Evolutionary conservation across 2,329 filamentous ascomycete genomes (phyloP).

Genomic region (Penicillium frequentans): DNA sequence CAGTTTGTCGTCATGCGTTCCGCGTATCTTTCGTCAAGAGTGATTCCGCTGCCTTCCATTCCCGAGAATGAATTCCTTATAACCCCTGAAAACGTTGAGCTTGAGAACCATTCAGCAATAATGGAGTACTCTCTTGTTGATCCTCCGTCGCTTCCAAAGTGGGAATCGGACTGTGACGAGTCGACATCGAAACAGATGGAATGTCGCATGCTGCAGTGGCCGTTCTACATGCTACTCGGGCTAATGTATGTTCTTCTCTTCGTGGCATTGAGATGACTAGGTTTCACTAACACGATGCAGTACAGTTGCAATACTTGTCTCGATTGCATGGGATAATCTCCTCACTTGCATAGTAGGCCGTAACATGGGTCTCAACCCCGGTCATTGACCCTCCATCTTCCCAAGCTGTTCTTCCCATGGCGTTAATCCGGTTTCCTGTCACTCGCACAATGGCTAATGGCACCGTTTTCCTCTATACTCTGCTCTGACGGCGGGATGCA

Average conservation of each 20-base stretch:
- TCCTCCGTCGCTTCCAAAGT: background rate
- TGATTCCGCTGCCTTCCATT: background rate
- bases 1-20: background rate
- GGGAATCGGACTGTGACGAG: background rate
- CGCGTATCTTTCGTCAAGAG: background rate
- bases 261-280: no score
- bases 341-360: background rate
- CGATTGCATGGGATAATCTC: background rate
- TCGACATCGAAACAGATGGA: background rate
- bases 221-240: background rate
- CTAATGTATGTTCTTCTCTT: background rate
- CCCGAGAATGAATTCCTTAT: background rate
- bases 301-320: background rate
- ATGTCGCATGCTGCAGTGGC: background rate
- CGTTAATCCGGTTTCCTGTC: slow-evolving; percentile 58
- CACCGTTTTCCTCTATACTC: slow-evolving; percentile 63
- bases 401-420: slow-evolving; percentile 25
- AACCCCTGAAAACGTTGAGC: no score
- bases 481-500: slow-evolving; percentile 60
- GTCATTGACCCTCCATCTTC: slow-evolving; percentile 5
- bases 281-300: background rate
- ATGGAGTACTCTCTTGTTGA: background rate
- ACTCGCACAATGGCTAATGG: slow-evolving; percentile 74
- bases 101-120: no score
- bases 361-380: background rate